phyloP scores from a whole-genome alignment of 2,329 filamentous ascomycete genomes.

The Botryotinia calthae region DNA sequence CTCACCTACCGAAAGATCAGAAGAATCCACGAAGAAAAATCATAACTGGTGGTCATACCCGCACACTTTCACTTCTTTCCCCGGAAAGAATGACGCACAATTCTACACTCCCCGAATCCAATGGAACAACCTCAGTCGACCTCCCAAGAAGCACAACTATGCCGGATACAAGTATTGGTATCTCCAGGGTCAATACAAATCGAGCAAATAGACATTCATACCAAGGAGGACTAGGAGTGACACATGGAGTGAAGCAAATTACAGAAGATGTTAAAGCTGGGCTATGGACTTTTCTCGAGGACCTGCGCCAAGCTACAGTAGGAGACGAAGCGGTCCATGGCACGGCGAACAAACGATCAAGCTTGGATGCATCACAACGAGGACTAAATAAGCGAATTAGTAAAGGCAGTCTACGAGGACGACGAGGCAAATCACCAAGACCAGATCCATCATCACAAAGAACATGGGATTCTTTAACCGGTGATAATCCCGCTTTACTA shows the following conservation, averaged over 20 bases:
- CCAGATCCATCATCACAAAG: slow-evolving; percentile 20
- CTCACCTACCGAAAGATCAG: slow-evolving; percentile 28
- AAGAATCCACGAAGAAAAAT: slow-evolving; percentile 55
- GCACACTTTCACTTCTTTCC: slow-evolving; percentile 78
- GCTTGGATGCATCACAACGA: slow-evolving; percentile 36
- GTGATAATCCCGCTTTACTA: slow-evolving; percentile 26
- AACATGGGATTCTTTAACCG: slow-evolving; percentile 37
- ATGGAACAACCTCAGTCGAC: slow-evolving; percentile 37
- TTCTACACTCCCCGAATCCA: slow-evolving; percentile 38
- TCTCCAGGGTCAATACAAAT: slow-evolving; percentile 31
- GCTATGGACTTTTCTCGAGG: slow-evolving; percentile 91
- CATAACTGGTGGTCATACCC: slow-evolving; percentile 64
- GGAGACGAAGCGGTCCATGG: slow-evolving; percentile 83
- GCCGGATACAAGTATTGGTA: slow-evolving; percentile 37
- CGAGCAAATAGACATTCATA: slow-evolving; percentile 37
- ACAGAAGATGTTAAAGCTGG: slow-evolving; percentile 81
- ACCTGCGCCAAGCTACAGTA: slow-evolving; percentile 91
- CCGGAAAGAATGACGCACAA: slow-evolving; percentile 42
- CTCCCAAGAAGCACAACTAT: slow-evolving; percentile 34
- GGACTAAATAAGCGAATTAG: slow-evolving; percentile 40
- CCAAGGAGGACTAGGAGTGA: slow-evolving; percentile 33
- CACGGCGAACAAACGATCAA: slow-evolving; percentile 34
- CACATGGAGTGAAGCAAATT: slow-evolving; percentile 37
- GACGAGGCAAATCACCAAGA: slow-evolving; percentile 29
- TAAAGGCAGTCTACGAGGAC: slow-evolving; percentile 36